A percentile compares a stretch with the other conserved stretches of the same genome.
These are phyloP conservation scores for Fraxinus pennsylvanica DNA, from an alignment of 257 asterid species.

Conservation along the genomic window DNA sequence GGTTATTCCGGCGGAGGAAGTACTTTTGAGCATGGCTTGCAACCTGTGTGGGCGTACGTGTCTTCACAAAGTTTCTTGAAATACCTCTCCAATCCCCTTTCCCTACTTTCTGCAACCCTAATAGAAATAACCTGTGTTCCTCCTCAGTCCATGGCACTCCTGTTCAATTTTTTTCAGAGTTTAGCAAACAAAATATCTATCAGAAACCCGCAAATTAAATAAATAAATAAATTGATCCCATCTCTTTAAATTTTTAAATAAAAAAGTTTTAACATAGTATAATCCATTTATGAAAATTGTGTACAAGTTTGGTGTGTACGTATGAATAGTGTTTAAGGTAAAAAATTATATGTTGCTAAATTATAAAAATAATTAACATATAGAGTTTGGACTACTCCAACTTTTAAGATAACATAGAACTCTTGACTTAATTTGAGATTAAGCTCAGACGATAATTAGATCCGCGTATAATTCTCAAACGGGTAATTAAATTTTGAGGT, in stretches of 20 bases:
- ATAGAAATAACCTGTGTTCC: slow-evolving; percentile 77
- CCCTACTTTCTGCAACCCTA: slow-evolving; percentile 91
- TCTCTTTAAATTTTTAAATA: not conserved
- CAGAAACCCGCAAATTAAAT: not conserved
- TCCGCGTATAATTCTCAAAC: not conserved
- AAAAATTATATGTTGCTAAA: too few species aligned
- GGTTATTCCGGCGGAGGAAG: slow-evolving; percentile 82
- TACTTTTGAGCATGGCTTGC: slow-evolving; percentile 99
- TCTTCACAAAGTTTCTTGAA: slow-evolving; percentile 84
- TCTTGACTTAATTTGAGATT: not conserved
- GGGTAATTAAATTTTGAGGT: not conserved
- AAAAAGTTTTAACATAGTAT: too few species aligned
- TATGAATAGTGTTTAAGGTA: too few species aligned
- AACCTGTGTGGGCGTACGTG: slow-evolving; percentile 95
- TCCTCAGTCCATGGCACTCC: slow-evolving; percentile 99
- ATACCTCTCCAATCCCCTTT: slow-evolving; percentile 99
- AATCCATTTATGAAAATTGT: too few species aligned
- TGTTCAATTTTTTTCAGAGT: slow-evolving; percentile 15
- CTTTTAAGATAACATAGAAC: too few species aligned
- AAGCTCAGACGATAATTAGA: not conserved
- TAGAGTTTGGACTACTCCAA: too few species aligned
- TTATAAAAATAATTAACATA: too few species aligned
- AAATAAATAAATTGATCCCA: not conserved
- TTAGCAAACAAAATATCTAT: not conserved
- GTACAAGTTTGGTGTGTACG: too few species aligned